phyloP scores from a whole-genome alignment of 306 rosid species.

The Erythrophleum fordii region DNA sequence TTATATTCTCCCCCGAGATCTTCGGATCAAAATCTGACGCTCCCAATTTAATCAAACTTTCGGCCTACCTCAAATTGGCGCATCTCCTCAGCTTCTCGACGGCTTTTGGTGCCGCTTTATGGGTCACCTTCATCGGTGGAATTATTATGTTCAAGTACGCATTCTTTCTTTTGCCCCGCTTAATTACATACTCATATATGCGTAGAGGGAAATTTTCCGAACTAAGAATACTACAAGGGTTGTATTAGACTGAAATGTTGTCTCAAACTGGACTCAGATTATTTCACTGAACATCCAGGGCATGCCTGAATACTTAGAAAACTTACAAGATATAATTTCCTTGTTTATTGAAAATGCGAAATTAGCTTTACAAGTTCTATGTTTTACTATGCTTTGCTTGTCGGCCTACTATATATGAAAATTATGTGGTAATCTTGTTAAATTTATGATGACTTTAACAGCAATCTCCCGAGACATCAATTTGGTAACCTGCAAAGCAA shows the following conservation, averaged over 20 bases:
- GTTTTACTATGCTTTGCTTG: not conserved
- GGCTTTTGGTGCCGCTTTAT: constrained; percentile 85
- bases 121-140: constrained; percentile 99
- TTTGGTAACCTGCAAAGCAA: constrained; percentile 98
- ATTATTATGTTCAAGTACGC: constrained; percentile 93
- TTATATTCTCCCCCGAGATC: constrained; percentile 87
- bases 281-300: not conserved
- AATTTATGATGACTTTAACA: constrained; percentile 25
- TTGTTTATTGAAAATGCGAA: not conserved
- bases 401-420: not conserved
- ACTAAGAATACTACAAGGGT: not conserved
- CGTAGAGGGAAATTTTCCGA: not conserved
- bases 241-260: not conserved
- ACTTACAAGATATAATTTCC: not conserved
- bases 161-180: not conserved
- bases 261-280: not conserved
- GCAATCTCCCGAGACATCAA: constrained; percentile 97
- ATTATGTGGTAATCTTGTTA: not conserved
- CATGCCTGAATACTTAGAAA: not conserved
- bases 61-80: constrained; percentile 77
- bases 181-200: not conserved
- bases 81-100: constrained; percentile 92
- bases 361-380: not conserved
- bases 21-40: constrained; percentile 74
- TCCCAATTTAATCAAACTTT: constrained; percentile 49